Evolutionary conservation across 2,329 filamentous ascomycete genomes (phyloP).

Genomic region (Lasiodiplodia hormozganensis): DNA sequence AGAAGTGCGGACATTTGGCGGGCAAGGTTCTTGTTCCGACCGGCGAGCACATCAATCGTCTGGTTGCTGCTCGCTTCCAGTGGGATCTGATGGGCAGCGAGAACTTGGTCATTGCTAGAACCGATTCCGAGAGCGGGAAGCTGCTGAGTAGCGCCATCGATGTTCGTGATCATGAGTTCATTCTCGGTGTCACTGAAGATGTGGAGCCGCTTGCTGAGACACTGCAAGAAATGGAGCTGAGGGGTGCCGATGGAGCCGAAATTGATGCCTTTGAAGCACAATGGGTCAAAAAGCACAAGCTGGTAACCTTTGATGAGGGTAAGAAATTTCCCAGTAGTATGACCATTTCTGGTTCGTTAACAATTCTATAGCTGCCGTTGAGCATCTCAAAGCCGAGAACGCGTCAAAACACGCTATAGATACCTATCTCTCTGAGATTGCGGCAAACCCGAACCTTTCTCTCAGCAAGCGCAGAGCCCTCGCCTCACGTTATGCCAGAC

Average conservation of each 20-base stretch:
- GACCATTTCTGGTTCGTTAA: neutral
- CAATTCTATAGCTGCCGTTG: slow-evolving; percentile 66
- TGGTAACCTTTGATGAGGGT: slow-evolving; percentile 90
- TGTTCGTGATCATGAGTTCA: slow-evolving; percentile 94
- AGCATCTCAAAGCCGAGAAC: slow-evolving; percentile 73
- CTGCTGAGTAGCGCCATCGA: slow-evolving; percentile 91
- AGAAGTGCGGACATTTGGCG: slow-evolving; percentile 96
- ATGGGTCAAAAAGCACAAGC: slow-evolving; percentile 85
- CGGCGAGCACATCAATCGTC: slow-evolving; percentile 94
- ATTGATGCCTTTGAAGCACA: slow-evolving; percentile 85
- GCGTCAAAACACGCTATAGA: slow-evolving; percentile 69
- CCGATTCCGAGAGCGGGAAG: slow-evolving; percentile 92
- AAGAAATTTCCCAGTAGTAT: slow-evolving; percentile 21
- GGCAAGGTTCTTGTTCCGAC: slow-evolving; percentile 95
- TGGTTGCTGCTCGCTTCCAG: slow-evolving; percentile 91
- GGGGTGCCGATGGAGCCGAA: slow-evolving; percentile 77
- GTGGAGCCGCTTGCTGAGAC: slow-evolving; percentile 84
- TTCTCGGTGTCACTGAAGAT: slow-evolving; percentile 83
- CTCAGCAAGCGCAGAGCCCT: slow-evolving; percentile 78
- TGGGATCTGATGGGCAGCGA: slow-evolving; percentile 98
- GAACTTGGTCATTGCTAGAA: slow-evolving; percentile 92
- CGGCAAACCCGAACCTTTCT: slow-evolving; percentile 74
- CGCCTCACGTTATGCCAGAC: slow-evolving; percentile 70
- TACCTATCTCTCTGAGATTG: slow-evolving; percentile 69
- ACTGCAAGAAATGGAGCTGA: slow-evolving; percentile 85